Conservation (phyloP, 768 basidiomycete species). For the Tylopilus plumbeoviolaceoides region DNA sequence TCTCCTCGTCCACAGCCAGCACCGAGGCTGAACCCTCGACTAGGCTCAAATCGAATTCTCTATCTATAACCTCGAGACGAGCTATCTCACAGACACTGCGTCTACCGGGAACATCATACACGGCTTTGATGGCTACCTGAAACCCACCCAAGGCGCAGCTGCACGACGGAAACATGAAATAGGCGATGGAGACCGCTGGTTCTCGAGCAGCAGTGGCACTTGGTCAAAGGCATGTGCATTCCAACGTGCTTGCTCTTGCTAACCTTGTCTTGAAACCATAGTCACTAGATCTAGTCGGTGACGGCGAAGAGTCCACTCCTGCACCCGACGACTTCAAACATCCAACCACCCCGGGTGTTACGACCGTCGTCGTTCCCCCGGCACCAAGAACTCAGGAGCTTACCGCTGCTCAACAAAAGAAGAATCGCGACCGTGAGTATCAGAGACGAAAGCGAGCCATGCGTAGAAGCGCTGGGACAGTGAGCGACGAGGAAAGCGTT, state of each 20-base stretch:
- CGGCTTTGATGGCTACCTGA: conserved; percentile 84
- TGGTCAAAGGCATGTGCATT: conserved; percentile 56
- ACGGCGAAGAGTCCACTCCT: conserved; percentile 59
- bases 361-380: conserved; percentile 74
- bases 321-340: conserved; percentile 64
- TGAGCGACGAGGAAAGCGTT: conserved; percentile 64
- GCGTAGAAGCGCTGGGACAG: conserved; percentile 59
- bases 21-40: background rate
- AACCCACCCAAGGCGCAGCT: conserved; percentile 53
- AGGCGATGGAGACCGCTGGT: conserved; percentile 72
- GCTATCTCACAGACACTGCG: conserved; percentile 75
- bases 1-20: background rate
- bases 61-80: conserved; percentile 72
- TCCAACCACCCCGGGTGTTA: conserved; percentile 66
- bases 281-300: conserved; percentile 74
- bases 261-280: conserved; percentile 26
- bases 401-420: conserved; percentile 70
- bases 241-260: conserved; percentile 1
- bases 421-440: conserved; percentile 75
- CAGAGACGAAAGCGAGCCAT: conserved; percentile 71
- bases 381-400: conserved; percentile 66
- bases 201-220: conserved; percentile 77
- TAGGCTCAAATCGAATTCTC: conserved; percentile 76
- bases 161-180: conserved; percentile 69
- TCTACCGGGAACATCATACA: conserved; percentile 85